Evolutionary conservation across 768 basidiomycete genomes (phyloP), one percentile per base, ranked within the genome.

Genomic region (Macrolepiota fuliginosa): DNA sequence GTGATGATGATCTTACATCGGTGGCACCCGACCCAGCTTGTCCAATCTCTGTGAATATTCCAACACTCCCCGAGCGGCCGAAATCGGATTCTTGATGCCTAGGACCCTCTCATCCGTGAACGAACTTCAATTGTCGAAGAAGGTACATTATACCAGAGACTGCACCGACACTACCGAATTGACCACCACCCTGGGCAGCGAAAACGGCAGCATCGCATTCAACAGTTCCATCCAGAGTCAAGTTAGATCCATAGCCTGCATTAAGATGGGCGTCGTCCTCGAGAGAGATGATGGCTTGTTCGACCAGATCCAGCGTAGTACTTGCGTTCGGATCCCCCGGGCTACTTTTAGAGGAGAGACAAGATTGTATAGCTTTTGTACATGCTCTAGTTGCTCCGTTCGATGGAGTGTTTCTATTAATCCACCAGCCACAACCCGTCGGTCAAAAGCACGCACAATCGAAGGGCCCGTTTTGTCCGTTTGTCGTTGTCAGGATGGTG

Each of bases 181-280:
- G 50, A 2, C 40, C 46, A 5, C 54, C 54, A 39, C 37, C 35
- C n/a, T 27, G 47, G 2, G 71, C 72, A 24, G 82, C 81, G 86
- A 91, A 90, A 59, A 93, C 76, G 12, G 89, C 81, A 7, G 92
- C 91, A 66, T 94, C 92, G 66, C 92, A 93, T 73, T 94, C 92
- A 17, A 92, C 91, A 2, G 75, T 76, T 13, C 92, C 91, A n/a
- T 83, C 77, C 2, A 87, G 64, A 0, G 90, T 92, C 50, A 94
- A 75, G 70, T 93, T 94, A 1, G 92, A 91, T 3, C 92, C 91
- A 63, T 81, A 84, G 86, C 89, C 91, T 71, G 91, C 90, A 64
- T 93, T 93, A 40, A 92, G 76, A 63, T 73, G 73, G 25, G 78
- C 77, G n/a, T 87, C 82, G 65, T 92, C 81, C 69, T 93, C 91